A percentile compares a stretch with the other conserved stretches of the same genome.
These are phyloP conservation scores for Zalaria obscura DNA, from an alignment of 2,329 filamentous ascomycete genomes.

Conservation along the genomic window DNA sequence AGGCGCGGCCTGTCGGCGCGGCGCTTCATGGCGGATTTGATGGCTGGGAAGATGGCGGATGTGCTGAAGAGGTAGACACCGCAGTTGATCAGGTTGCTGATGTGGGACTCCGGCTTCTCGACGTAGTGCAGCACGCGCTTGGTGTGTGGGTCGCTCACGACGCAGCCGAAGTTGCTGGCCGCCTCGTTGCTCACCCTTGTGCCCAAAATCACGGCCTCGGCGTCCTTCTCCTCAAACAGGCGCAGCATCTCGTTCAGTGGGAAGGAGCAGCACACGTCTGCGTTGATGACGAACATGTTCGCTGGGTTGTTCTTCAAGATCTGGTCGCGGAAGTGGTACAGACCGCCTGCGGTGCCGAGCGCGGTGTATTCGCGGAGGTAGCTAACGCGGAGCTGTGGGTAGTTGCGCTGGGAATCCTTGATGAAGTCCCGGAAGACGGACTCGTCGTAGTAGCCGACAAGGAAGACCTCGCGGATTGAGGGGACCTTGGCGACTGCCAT, in stretches of 20 bases:
- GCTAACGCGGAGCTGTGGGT: constrained; percentile 78
- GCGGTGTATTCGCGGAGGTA: constrained; percentile 97
- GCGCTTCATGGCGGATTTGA: constrained; percentile 87
- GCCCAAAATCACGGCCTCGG: constrained; percentile 90
- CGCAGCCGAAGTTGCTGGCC: constrained; percentile 93
- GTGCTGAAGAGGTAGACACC: constrained; percentile 96
- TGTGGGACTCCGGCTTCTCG: constrained; percentile 95
- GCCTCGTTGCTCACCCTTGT: constrained; percentile 84
- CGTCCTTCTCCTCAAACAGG: constrained; percentile 86
- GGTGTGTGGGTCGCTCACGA: constrained; percentile 85
- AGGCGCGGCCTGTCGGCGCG: constrained; percentile 82
- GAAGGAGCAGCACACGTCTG: constrained; percentile 98
- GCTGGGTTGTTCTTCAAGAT: constrained; percentile 93
- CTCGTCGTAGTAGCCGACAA: constrained; percentile 99
- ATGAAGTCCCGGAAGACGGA: constrained; percentile 95
- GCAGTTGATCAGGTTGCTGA: constrained; percentile 98
- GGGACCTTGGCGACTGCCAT: constrained; percentile 81
- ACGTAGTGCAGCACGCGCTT: constrained; percentile 97
- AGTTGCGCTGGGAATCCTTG: constrained; percentile 73
- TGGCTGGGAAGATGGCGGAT: constrained; percentile 91
- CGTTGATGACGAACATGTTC: constrained; percentile 93
- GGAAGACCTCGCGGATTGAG: constrained; percentile 87
- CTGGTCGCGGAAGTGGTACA: constrained; percentile 98
- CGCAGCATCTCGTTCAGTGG: constrained; percentile 90
- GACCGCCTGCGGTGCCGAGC: constrained; percentile 83